phyloP scores from a whole-genome alignment of 2,329 filamentous ascomycete genomes.

The Ophiocordyceps camponoti-floridani region DNA sequence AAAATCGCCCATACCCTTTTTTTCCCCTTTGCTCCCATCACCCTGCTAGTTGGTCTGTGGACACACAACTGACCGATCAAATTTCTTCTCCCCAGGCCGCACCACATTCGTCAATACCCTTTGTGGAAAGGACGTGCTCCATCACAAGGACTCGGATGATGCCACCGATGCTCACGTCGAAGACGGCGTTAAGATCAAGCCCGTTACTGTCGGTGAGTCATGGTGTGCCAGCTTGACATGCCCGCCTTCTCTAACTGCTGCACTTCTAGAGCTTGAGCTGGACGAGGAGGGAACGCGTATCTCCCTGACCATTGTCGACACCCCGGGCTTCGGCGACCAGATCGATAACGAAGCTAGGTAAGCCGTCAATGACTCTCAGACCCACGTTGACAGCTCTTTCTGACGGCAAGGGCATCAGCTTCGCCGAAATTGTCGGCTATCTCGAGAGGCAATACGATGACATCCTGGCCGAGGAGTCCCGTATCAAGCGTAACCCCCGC shows the following conservation, averaged over 20 bases:
- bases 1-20: conserved; percentile 9
- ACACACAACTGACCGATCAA: not conserved
- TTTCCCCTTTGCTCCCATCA: conserved; percentile 3
- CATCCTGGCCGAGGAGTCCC: conserved; percentile 96
- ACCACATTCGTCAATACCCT: conserved; percentile 99
- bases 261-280: conserved; percentile 60
- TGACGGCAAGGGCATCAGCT: conserved; percentile 34
- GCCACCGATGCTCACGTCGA: conserved; percentile 75
- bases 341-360: conserved; percentile 98
- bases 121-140: conserved; percentile 82
- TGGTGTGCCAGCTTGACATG: not conserved
- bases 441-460: conserved; percentile 99
- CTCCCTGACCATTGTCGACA: conserved; percentile 95
- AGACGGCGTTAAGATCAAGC: conserved; percentile 97
- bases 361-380: not conserved
- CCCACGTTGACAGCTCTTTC: not conserved
- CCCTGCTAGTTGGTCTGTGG: not conserved
- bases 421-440: conserved; percentile 93
- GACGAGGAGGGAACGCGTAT: conserved; percentile 98
- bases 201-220: conserved; percentile 72
- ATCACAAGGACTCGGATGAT: conserved; percentile 87
- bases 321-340: conserved; percentile 93
- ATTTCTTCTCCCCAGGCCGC: conserved; percentile 40
- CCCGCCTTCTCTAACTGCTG: not conserved
- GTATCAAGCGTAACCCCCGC: conserved; percentile 99